Evolutionary conservation across 2,329 filamentous ascomycete species (phyloP).

Genomic region (Colletotrichum liaoningense): DNA sequence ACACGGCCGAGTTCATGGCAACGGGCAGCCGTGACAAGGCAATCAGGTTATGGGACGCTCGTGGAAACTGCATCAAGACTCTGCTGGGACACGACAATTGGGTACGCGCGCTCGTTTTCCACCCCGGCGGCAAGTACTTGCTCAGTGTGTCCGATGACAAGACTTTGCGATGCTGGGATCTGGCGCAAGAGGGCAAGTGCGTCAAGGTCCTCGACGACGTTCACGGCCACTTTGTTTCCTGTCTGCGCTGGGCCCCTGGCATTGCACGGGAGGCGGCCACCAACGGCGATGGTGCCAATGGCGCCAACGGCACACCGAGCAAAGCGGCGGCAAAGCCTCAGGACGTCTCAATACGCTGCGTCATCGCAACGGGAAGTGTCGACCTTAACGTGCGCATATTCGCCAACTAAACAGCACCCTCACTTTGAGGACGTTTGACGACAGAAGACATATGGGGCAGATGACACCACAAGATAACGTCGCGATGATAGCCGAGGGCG

Average conservation of each 20-base stretch:
- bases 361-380: conserved; percentile 89
- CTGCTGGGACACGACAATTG: conserved; percentile 93
- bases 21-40: conserved; percentile 92
- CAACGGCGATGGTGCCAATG: conserved; percentile 51
- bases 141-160: conserved; percentile 91
- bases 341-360: conserved; percentile 79
- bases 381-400: conserved; percentile 85
- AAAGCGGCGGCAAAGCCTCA: conserved; percentile 58
- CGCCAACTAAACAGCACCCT: conserved; percentile 60
- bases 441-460: not conserved
- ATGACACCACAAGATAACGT: not conserved
- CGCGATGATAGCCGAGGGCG: not conserved
- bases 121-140: conserved; percentile 91
- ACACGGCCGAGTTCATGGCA: conserved; percentile 87
- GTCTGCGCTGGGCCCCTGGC: conserved; percentile 87
- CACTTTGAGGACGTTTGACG: not conserved
- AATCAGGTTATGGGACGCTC: conserved; percentile 88
- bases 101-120: conserved; percentile 88
- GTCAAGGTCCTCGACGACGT: conserved; percentile 83
- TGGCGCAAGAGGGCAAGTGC: conserved; percentile 89
- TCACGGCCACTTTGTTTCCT: conserved; percentile 87
- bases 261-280: conserved; percentile 69
- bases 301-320: conserved; percentile 53
- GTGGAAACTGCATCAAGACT: conserved; percentile 86
- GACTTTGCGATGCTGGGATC: conserved; percentile 92